Evolutionary conservation across 129 eudicot species (phyloP).

Genomic region (Escallonia rubra): DNA sequence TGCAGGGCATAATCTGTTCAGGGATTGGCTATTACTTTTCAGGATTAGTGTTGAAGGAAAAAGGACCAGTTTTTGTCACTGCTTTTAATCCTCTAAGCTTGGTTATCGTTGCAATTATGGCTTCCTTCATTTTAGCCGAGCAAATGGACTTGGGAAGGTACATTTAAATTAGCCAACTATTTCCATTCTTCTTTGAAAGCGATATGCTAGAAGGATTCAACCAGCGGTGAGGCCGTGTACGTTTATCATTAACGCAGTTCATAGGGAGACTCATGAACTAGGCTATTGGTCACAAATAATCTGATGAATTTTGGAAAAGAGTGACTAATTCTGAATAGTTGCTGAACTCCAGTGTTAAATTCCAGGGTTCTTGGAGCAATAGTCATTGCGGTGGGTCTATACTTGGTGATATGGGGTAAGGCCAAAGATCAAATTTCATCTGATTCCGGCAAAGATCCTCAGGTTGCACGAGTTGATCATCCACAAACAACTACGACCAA

Average conservation of each 20-base stretch:
- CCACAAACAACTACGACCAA: not conserved
- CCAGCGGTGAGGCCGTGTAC: too few relatives aligned
- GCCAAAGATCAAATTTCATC: slow-evolving; percentile 35
- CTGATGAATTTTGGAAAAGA: too few relatives aligned
- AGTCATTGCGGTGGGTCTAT: slow-evolving; percentile 37
- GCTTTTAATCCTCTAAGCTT: slow-evolving; percentile 76
- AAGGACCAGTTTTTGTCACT: slow-evolving; percentile 90
- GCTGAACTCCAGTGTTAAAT: too few relatives aligned
- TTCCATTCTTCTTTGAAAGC: too few relatives aligned
- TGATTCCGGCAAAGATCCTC: slow-evolving; percentile 17
- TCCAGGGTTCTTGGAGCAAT: slow-evolving; percentile 39
- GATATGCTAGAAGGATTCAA: too few relatives aligned
- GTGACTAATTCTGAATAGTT: too few relatives aligned
- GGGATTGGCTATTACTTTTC: slow-evolving; percentile 74
- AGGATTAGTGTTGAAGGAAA: slow-evolving; percentile 60
- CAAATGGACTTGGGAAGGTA: slow-evolving; percentile 76
- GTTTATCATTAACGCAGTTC: too few relatives aligned
- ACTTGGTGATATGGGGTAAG: slow-evolving; percentile 56
- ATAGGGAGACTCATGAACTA: too few relatives aligned
- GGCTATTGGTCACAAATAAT: too few relatives aligned
- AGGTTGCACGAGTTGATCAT: slow-evolving; percentile 15
- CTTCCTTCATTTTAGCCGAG: slow-evolving; percentile 63
- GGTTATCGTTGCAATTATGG: slow-evolving; percentile 74
- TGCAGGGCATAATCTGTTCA: slow-evolving; percentile 82
- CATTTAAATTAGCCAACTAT: not conserved